Conservation (phyloP, 2,329 filamentous ascomycete genomes). For the Clonostachys solani region DNA sequence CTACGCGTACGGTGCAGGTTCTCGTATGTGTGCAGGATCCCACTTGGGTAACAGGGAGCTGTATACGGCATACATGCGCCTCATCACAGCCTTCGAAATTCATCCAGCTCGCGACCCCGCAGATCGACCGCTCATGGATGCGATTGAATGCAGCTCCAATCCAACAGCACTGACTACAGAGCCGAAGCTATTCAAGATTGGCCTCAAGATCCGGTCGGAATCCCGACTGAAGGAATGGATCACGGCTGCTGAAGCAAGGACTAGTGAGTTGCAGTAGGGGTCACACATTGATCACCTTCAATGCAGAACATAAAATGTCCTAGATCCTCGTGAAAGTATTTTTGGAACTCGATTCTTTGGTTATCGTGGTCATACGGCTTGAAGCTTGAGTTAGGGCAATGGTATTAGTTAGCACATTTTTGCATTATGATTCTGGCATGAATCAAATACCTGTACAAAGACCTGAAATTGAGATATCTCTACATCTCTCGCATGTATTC, state of each 20-base stretch:
- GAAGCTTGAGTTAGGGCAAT: too few relatives aligned
- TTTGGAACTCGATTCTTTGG: too few relatives aligned
- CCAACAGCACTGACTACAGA: slow-evolving; percentile 57
- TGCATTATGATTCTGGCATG: too few relatives aligned
- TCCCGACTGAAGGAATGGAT: slow-evolving; percentile 46
- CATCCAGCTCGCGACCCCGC: slow-evolving; percentile 35
- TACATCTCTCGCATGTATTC: too few relatives aligned
- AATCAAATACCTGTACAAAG: too few relatives aligned
- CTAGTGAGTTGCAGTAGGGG: neutral
- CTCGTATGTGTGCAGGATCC: slow-evolving; percentile 59
- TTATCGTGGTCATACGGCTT: too few relatives aligned
- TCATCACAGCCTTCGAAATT: slow-evolving; percentile 56
- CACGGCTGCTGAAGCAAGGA: slow-evolving; percentile 33
- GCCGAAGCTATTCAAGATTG: slow-evolving; percentile 59
- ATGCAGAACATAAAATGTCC: too few relatives aligned
- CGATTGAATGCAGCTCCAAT: slow-evolving; percentile 51
- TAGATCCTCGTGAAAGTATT: too few relatives aligned
- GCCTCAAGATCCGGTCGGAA: slow-evolving; percentile 43
- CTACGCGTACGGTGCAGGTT: slow-evolving; percentile 59
- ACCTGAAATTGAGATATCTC: too few relatives aligned
- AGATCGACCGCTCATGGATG: slow-evolving; percentile 49
- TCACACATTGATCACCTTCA: too few relatives aligned
- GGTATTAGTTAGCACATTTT: too few relatives aligned
- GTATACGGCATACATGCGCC: slow-evolving; percentile 53
- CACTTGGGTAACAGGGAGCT: slow-evolving; percentile 61